These are phyloP conservation scores for Ophioceras dolichostomum DNA, from an alignment of 2,329 filamentous ascomycete species.

Conservation along the genomic window DNA sequence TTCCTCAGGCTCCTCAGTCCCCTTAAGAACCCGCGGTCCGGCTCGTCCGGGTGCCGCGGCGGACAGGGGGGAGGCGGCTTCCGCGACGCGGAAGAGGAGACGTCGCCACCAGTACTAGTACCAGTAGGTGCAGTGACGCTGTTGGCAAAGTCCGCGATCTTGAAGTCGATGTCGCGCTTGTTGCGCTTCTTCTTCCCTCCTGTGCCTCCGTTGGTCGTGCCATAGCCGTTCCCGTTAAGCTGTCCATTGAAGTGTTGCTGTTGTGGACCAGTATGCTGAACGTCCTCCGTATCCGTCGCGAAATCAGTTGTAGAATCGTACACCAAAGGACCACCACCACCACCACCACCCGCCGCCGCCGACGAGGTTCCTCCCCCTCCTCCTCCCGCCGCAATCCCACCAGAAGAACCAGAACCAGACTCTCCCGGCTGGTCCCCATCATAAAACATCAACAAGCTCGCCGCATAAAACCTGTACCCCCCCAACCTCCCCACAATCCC, in stretches of 20 bases:
- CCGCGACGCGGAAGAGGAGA: constrained; percentile 15
- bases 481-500: constrained; percentile 67
- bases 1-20: constrained; percentile 66
- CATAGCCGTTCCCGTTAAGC: neutral
- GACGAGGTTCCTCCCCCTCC: too few relatives aligned
- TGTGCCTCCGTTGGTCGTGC: constrained; percentile 3
- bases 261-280: neutral
- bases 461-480: constrained; percentile 90
- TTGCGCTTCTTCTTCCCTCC: constrained; percentile 33
- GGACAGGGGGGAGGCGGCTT: constrained; percentile 53
- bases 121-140: too few relatives aligned
- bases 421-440: too few relatives aligned
- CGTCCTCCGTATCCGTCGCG: constrained; percentile 45
- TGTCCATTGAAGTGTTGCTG: neutral
- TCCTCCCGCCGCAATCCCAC: too few relatives aligned
- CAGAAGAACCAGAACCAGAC: too few relatives aligned
- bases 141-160: constrained; percentile 98
- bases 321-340: too few relatives aligned
- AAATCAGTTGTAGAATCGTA: constrained; percentile 47
- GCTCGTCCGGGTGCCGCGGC: constrained; percentile 64
- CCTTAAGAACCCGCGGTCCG: constrained; percentile 81
- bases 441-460: constrained; percentile 89
- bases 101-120: constrained; percentile 68
- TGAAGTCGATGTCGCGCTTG: constrained; percentile 66
- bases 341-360: too few relatives aligned